phyloP scores from a whole-genome alignment of 2,329 filamentous ascomycete species.

The Thielaviopsis ethacetica region DNA sequence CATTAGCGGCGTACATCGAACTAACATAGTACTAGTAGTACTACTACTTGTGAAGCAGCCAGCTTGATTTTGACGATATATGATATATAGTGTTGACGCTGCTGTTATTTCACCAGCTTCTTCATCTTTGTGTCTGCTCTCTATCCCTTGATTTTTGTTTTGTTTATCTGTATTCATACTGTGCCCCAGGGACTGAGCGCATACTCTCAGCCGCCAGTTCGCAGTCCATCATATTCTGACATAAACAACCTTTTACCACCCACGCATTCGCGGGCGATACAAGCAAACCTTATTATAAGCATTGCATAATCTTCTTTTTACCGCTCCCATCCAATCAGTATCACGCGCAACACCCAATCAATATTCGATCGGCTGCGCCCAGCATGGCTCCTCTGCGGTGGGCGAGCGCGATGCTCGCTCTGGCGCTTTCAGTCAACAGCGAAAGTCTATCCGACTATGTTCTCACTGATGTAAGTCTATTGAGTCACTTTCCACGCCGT shows the following conservation, averaged over 20 bases:
- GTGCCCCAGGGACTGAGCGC: background rate
- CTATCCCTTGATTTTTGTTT: background rate
- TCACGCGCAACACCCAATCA: too few species aligned
- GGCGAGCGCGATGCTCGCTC: background rate
- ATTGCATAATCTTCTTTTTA: too few species aligned
- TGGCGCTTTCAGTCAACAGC: background rate
- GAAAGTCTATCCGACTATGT: slow-evolving; percentile 20
- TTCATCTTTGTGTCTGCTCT: background rate
- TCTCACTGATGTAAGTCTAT: slow-evolving; percentile 21
- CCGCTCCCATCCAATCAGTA: too few species aligned
- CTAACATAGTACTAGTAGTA: too few species aligned
- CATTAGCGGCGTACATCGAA: too few species aligned
- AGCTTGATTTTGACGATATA: background rate
- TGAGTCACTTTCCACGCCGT: too few species aligned
- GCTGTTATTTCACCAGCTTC: too few species aligned
- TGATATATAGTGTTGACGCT: too few species aligned
- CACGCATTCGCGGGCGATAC: background rate
- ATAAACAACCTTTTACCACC: background rate
- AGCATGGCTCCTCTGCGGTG: background rate
- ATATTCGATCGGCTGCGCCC: background rate
- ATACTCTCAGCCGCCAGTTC: background rate
- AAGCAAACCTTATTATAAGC: too few species aligned
- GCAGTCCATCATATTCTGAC: background rate
- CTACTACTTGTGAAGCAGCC: background rate
- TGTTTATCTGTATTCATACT: background rate